These are phyloP conservation scores for Geranium incanum DNA, from an alignment of 441 rosid genomes.

Conservation along the genomic window DNA sequence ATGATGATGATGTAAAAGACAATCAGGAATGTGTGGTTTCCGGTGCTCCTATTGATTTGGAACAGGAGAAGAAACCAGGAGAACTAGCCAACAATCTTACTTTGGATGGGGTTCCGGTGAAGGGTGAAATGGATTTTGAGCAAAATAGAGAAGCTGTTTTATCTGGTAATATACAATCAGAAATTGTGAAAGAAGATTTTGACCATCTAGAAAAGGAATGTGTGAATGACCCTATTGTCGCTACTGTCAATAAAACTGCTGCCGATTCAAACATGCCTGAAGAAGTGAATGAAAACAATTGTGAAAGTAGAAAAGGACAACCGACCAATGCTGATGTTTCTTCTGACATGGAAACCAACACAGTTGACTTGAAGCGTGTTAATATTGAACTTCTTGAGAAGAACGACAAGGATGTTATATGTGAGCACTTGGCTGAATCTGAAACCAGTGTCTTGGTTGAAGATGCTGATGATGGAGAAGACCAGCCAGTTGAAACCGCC, in stretches of 20 bases:
- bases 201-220: constrained; percentile 20
- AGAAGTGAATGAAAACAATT: not conserved
- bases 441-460: not conserved
- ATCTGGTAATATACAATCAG: constrained; percentile 19
- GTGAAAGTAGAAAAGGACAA: not conserved
- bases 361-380: not conserved
- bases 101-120: constrained; percentile 9
- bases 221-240: not conserved
- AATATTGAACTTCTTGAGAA: not conserved
- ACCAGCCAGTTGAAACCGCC: not conserved
- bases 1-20: constrained; percentile 14
- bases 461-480: constrained; percentile 3
- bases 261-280: not conserved
- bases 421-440: not conserved
- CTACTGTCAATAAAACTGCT: not conserved
- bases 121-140: constrained; percentile 19
- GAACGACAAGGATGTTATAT: not conserved
- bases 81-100: constrained; percentile 16
- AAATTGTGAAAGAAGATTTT: constrained; percentile 20
- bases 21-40: not conserved
- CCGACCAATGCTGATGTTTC: not conserved
- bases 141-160: constrained; percentile 20
- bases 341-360: not conserved
- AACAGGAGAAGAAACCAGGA: constrained; percentile 20
- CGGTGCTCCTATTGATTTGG: constrained; percentile 17